Evolutionary conservation across 805 yeast genomes (phyloP), one percentile per base, ranked within the genome.

Genomic region (Candida incommunis): DNA sequence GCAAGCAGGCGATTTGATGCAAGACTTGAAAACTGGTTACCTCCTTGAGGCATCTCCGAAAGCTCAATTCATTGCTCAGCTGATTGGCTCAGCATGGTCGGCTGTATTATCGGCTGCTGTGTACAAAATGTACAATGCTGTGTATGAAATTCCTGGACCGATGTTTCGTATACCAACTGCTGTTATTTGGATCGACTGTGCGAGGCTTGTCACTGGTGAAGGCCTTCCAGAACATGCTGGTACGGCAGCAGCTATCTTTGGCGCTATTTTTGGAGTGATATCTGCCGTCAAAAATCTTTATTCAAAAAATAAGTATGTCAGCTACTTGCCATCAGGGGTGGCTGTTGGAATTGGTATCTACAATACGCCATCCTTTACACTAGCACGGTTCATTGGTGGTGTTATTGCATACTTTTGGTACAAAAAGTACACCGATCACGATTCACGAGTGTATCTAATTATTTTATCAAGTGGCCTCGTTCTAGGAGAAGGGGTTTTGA

Each of bases 1-100:
- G 65, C 98, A 90, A 64, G 96, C 97, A 2, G 97, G 98, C 24
- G 98, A 90, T 63, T 69, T 90, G 57, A 84, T 92, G 95, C 98
- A 90, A 66, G 97, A 92, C 64, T 69, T 90, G 53, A 92, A 92
- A 60, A 88, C 98, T 0, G 97, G 97, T 0, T 90, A 84, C 62
- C 62, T 90, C 44, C 57, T 90, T 2, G 95, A 94, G 15, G 96
- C 97, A 0, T 82, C 95, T 0, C 96, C 96, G 16, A 74, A 72
- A 49, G 94, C 94, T 2, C 98, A 92, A 62, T 88, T 92, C 54
- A 58, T 77, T 20, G 97, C 96, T 0, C 97, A 92, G 63, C 52
- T 87, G 13, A 73, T 87, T 35, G 98, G 98, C 0, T 83, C 96
- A 0, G 51, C 76, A 0, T 92, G 86, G 77, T 85, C 96, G 1